Evolutionary conservation across 345 rosid species (phyloP).

Genomic region (Streptanthus diversifolius): DNA sequence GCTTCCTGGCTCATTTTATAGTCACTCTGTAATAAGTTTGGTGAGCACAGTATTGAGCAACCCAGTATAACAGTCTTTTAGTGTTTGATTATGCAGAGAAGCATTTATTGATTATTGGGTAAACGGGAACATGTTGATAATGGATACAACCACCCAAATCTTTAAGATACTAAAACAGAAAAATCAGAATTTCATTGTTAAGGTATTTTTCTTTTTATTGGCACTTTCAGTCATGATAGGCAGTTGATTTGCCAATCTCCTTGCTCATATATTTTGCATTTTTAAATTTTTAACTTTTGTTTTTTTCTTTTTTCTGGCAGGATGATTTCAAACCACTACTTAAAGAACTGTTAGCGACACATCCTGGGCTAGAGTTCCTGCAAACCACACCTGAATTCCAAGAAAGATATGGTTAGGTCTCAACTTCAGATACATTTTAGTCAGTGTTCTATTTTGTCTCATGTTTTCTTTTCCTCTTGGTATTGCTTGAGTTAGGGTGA

Average conservation of each 20-base stretch:
- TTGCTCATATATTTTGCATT: not conserved
- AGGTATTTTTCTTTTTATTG: slow-evolving; percentile 44
- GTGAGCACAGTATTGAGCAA: not conserved
- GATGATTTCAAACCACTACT: slow-evolving; percentile 91
- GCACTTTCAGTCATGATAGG: not conserved
- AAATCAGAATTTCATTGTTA: slow-evolving; percentile 57
- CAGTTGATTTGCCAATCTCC: not conserved
- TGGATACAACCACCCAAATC: slow-evolving; percentile 75
- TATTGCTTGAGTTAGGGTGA: not conserved
- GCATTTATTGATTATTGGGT: slow-evolving; percentile 83
- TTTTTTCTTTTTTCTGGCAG: slow-evolving; percentile 32
- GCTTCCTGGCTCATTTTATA: not conserved
- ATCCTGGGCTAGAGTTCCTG: slow-evolving; percentile 95
- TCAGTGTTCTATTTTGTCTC: not conserved
- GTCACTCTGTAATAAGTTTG: not conserved
- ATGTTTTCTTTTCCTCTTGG: not conserved
- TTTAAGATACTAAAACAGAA: slow-evolving; percentile 71
- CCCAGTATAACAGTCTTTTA: not conserved
- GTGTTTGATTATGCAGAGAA: slow-evolving; percentile 46
- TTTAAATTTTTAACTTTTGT: not conserved
- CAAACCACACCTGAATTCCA: slow-evolving; percentile 98
- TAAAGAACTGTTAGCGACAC: slow-evolving; percentile 85
- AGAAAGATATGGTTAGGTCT: slow-evolving; percentile 92
- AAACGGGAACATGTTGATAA: slow-evolving; percentile 65
- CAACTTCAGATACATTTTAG: not conserved